Evolutionary conservation across 2,329 filamentous ascomycete species (phyloP).

Genomic region (Alternaria metachromatica): DNA sequence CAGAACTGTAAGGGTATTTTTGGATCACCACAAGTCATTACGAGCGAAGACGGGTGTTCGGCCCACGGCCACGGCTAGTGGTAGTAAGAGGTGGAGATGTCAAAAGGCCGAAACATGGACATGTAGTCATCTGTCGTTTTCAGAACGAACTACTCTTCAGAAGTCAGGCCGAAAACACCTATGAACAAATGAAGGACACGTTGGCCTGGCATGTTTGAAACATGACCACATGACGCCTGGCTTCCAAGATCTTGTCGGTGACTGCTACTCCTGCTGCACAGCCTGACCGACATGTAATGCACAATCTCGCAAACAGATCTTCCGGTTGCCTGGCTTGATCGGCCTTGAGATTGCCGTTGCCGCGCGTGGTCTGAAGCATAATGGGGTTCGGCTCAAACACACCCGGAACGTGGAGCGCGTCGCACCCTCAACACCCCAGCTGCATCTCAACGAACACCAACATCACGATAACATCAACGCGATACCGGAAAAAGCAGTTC

Average conservation of each 20-base stretch:
- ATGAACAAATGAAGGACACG: constrained; percentile 14
- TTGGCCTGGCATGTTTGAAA: constrained; percentile 17
- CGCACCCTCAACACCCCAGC: constrained; percentile 31
- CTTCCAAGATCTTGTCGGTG: constrained; percentile 4
- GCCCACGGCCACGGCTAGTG: background rate
- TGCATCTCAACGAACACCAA: constrained; percentile 19
- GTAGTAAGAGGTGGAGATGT: background rate
- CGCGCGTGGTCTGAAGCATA: constrained; percentile 28
- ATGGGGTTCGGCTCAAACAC: constrained; percentile 38
- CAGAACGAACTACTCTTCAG: background rate
- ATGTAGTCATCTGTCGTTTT: background rate
- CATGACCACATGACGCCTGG: constrained; percentile 9
- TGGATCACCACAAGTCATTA: background rate
- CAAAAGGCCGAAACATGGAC: constrained; percentile 1
- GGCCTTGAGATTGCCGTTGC: constrained; percentile 9
- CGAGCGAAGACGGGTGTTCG: background rate
- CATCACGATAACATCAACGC: background rate
- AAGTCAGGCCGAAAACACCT: background rate
- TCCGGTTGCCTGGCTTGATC: constrained; percentile 17
- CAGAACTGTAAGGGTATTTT: background rate
- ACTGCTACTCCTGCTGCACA: background rate
- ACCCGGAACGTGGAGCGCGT: constrained; percentile 44
- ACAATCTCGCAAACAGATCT: constrained; percentile 33
- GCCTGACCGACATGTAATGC: constrained; percentile 1
- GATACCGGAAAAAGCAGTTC: background rate